Percentiles rank a stretch among this genome's conserved stretches.
phyloP scores from a whole-genome alignment of 2,329 filamentous ascomycete genomes.

The Akanthomyces muscarius region DNA sequence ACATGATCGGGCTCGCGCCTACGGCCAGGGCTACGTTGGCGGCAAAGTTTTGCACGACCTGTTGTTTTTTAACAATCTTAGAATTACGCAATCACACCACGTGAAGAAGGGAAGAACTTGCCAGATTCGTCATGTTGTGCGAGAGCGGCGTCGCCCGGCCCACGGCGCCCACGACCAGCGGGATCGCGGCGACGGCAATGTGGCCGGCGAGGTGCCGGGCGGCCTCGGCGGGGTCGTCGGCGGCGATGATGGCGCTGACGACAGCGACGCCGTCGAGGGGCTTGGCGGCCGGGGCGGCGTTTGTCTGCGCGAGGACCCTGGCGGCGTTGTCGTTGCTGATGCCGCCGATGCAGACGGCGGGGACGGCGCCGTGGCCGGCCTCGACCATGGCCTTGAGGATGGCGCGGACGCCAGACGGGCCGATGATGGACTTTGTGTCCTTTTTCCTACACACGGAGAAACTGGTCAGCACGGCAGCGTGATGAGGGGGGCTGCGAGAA shows the following conservation, averaged over 20 bases:
- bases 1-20: constrained; percentile 91
- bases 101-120: constrained; percentile 22
- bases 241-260: constrained; percentile 82
- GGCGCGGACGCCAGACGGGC: constrained; percentile 51
- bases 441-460: constrained; percentile 57
- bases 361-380: constrained; percentile 42
- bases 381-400: constrained; percentile 53
- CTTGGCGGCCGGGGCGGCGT: constrained; percentile 42
- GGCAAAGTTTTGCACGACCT: constrained; percentile 87
- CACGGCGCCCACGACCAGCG: constrained; percentile 55
- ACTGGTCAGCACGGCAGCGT: not conserved
- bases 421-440: constrained; percentile 68
- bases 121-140: constrained; percentile 97
- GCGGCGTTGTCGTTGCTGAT: constrained; percentile 74
- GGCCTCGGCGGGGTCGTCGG: constrained; percentile 60
- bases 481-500: not conserved
- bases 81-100: not conserved
- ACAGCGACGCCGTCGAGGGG: constrained; percentile 77
- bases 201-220: constrained; percentile 51
- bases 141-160: constrained; percentile 65
- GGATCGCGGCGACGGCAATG: constrained; percentile 47
- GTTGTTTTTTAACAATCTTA: not conserved
- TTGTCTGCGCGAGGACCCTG: constrained; percentile 68
- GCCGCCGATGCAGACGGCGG: constrained; percentile 82
- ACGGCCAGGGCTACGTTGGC: constrained; percentile 84